A percentile compares a stretch with the other conserved stretches of the same genome.
phyloP scores from a whole-genome alignment of 768 basidiomycete species.

The Pleurotus salmoneostramineus region DNA sequence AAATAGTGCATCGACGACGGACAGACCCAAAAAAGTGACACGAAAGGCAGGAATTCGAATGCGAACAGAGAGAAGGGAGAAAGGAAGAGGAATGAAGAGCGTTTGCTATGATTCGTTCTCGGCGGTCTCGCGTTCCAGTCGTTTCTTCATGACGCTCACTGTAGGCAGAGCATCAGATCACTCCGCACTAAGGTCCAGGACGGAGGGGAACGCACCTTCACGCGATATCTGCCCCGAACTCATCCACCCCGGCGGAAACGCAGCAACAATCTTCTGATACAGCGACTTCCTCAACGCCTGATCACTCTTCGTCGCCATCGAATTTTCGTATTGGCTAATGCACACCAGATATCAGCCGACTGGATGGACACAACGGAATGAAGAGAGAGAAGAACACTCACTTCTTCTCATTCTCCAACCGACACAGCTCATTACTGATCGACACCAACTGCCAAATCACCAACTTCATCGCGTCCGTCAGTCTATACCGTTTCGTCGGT shows the following conservation, averaged over 20 bases:
- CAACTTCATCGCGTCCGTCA: conserved; percentile 79
- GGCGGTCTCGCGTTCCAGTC: conserved; percentile 66
- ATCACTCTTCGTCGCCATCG: conserved; percentile 70
- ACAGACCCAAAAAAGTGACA: no score
- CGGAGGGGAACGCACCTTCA: conserved; percentile 59
- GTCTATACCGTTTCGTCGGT: conserved; percentile 71
- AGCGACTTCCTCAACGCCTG: conserved; percentile 76
- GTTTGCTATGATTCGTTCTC: conserved; percentile 40
- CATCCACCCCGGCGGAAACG: conserved; percentile 83
- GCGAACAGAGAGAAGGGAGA: neutral
- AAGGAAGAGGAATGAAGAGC: neutral
- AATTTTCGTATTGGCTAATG: conserved; percentile 54
- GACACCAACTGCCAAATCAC: conserved; percentile 79
- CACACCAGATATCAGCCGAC: conserved; percentile 1
- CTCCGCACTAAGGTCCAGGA: neutral
- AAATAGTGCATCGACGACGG: no score
- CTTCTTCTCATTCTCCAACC: conserved; percentile 66
- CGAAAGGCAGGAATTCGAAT: neutral
- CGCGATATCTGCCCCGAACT: conserved; percentile 82
- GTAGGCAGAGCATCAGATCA: neutral
- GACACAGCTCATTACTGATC: conserved; percentile 80
- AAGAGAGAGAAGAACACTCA: conserved; percentile 20
- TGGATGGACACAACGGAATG: neutral
- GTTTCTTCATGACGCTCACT: conserved; percentile 89
- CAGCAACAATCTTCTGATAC: conserved; percentile 84